phyloP scores from a whole-genome alignment of 768 basidiomycete species.

The Hortiboletus campestris region DNA sequence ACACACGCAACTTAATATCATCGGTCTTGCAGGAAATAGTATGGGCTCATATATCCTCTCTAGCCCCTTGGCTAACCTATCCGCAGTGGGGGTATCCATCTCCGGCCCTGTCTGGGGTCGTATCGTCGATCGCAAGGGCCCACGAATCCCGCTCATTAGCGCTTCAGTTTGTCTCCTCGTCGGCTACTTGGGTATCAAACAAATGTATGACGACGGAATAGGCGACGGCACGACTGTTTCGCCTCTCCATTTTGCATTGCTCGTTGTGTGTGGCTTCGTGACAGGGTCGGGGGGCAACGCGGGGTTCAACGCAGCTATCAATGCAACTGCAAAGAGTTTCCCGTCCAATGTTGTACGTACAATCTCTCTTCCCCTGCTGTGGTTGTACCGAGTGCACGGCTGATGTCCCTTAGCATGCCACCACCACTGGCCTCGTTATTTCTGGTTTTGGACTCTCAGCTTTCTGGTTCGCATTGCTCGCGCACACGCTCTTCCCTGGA shows the following conservation, averaged over 20 bases:
- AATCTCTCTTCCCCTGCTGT: neutral
- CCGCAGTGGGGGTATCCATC: conserved; percentile 69
- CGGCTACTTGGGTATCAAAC: conserved; percentile 75
- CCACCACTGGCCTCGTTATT: conserved; percentile 72
- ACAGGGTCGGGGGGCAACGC: conserved; percentile 78
- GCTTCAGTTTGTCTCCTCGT: conserved; percentile 59
- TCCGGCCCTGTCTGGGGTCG: conserved; percentile 78
- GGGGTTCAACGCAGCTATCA: conserved; percentile 66
- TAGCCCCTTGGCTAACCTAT: neutral
- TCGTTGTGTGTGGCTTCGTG: conserved; percentile 64
- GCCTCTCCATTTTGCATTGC: conserved; percentile 42
- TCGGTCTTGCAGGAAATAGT: conserved; percentile 81
- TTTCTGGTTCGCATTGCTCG: conserved; percentile 81
- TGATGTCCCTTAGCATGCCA: conserved; percentile 57
- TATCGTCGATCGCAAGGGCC: conserved; percentile 72
- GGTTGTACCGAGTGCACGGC: neutral
- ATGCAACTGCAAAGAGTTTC: conserved; percentile 82
- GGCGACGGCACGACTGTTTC: conserved; percentile 39
- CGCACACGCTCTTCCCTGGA: conserved; percentile 70
- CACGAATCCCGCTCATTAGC: conserved; percentile 60
- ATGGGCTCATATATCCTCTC: conserved; percentile 18
- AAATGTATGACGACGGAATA: conserved; percentile 60
- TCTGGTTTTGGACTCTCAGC: conserved; percentile 91
- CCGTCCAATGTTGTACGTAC: conserved; percentile 61
- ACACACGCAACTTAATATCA: conserved; percentile 79